A percentile compares a stretch with the other conserved stretches of the same genome.
phyloP scores from a whole-genome alignment of 1,139 yeast species.

The Casaregolazyma lundiana region DNA sequence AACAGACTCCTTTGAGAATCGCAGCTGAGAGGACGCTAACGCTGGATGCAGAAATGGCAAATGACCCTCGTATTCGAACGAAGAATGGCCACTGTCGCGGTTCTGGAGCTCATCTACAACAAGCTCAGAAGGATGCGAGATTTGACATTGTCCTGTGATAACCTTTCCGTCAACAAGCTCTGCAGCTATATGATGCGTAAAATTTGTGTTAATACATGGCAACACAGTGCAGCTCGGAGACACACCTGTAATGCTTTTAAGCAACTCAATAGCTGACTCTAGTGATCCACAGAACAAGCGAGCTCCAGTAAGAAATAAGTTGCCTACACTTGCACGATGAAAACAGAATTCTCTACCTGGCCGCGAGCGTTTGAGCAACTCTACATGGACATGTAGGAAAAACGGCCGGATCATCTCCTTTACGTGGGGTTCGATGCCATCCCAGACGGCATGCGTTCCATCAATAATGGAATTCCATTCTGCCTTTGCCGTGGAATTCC shows the following conservation, averaged over 20 bases:
- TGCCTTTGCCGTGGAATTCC: conserved; percentile 42
- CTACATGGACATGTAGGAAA: conserved; percentile 72
- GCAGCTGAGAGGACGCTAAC: conserved; percentile 65
- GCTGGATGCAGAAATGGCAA: conserved; percentile 82
- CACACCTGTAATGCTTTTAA: conserved; percentile 63
- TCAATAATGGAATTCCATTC: conserved; percentile 81
- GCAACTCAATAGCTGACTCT: conserved; percentile 76
- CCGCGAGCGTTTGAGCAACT: conserved; percentile 65
- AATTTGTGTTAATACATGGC: conserved; percentile 81
- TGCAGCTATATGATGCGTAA: conserved; percentile 85
- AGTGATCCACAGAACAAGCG: conserved; percentile 77
- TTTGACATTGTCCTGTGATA: conserved; percentile 92
- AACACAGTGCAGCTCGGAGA: conserved; percentile 53
- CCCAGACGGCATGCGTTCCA: conserved; percentile 73
- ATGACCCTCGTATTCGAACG: conserved; percentile 47
- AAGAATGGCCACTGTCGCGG: conserved; percentile 1
- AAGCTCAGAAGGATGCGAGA: conserved; percentile 65
- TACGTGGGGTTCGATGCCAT: conserved; percentile 52
- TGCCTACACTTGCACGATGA: conserved; percentile 81
- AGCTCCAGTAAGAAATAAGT: conserved; percentile 76
- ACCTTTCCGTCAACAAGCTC: conserved; percentile 61
- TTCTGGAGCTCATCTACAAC: conserved; percentile 1
- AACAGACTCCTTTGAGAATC: conserved; percentile 53
- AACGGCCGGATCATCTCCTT: conserved; percentile 75
- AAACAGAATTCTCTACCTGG: conserved; percentile 55